Conservation (phyloP, 2,329 filamentous ascomycete species). For the Aspergillus chevalieri region DNA sequence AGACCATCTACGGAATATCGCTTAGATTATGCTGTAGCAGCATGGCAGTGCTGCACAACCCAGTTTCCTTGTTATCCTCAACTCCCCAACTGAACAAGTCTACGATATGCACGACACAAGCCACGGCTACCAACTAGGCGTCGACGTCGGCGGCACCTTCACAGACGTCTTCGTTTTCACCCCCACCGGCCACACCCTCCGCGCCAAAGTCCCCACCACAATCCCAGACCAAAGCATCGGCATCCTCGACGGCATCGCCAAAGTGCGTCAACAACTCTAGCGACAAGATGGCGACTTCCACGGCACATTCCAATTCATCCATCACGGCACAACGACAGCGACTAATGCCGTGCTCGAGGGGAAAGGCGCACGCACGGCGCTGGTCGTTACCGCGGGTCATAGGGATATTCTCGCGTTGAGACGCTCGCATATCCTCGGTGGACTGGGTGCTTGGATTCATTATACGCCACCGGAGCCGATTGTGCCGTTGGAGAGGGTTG, state of each 20-base stretch:
- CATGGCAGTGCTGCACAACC: too few relatives aligned
- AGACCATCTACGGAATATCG: too few relatives aligned
- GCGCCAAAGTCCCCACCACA: constrained; percentile 44
- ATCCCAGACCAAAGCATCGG: constrained; percentile 43
- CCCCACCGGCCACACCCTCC: constrained; percentile 38
- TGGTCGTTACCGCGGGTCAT: constrained; percentile 46
- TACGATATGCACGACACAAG: too few relatives aligned
- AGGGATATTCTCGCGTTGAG: constrained; percentile 45
- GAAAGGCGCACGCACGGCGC: constrained; percentile 43
- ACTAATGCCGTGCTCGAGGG: constrained; percentile 48
- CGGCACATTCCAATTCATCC: constrained; percentile 44
- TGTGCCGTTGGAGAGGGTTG: constrained; percentile 44
- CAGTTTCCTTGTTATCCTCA: too few relatives aligned
- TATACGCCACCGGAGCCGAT: constrained; percentile 44
- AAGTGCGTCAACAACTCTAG: constrained; percentile 36
- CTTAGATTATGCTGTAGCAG: too few relatives aligned
- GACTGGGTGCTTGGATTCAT: constrained; percentile 46
- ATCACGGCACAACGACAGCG: constrained; percentile 46
- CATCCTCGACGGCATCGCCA: constrained; percentile 41
- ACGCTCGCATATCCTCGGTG: constrained; percentile 47
- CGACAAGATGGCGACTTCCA: constrained; percentile 33
- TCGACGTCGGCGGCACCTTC: constrained; percentile 38
- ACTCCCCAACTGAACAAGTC: too few relatives aligned
- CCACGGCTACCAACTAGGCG: constrained; percentile 18
- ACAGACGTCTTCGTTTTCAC: constrained; percentile 46